These are phyloP conservation scores for Mycena alexandri DNA, from an alignment of 768 basidiomycete genomes.

Conservation along the genomic window DNA sequence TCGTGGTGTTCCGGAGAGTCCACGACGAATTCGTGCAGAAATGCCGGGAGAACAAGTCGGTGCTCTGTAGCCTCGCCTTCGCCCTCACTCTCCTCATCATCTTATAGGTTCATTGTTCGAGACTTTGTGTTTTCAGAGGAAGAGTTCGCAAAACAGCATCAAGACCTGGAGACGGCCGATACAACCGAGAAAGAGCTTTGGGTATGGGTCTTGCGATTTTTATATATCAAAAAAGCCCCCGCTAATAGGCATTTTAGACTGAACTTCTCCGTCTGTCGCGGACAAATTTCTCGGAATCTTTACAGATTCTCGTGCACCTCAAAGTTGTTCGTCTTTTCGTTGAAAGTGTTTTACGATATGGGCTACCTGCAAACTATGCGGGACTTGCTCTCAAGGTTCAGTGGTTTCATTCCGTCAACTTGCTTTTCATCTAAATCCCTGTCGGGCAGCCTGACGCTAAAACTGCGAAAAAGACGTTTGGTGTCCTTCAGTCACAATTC, in stretches of 20 bases:
- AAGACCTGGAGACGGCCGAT: constrained; percentile 84
- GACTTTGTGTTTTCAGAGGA: constrained; percentile 93
- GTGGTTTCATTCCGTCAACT: neutral
- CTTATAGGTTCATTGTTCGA: constrained; percentile 86
- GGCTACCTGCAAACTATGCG: constrained; percentile 91
- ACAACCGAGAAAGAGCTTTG: constrained; percentile 96
- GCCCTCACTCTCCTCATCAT: constrained; percentile 22
- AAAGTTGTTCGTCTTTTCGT: constrained; percentile 93
- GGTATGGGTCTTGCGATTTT: constrained; percentile 65
- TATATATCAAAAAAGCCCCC: neutral
- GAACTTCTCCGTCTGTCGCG: constrained; percentile 91
- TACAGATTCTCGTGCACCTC: constrained; percentile 93
- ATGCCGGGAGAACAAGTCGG: constrained; percentile 94
- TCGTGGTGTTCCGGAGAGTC: constrained; percentile 90
- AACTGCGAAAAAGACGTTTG: constrained; percentile 81
- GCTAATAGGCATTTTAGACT: constrained; percentile 64
- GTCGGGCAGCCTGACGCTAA: constrained; percentile 85
- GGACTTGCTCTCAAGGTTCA: constrained; percentile 84
- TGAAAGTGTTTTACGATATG: constrained; percentile 96
- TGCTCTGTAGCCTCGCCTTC: constrained; percentile 14
- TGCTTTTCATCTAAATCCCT: constrained; percentile 6
- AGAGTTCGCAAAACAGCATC: constrained; percentile 80
- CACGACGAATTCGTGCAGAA: constrained; percentile 95
- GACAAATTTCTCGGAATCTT: constrained; percentile 97
- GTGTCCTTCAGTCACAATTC: constrained; percentile 81